Percentiles rank a stretch among this genome's conserved stretches.
phyloP scores from a whole-genome alignment of 2,329 filamentous ascomycete genomes.

The Cladophialophora chaetospira region DNA sequence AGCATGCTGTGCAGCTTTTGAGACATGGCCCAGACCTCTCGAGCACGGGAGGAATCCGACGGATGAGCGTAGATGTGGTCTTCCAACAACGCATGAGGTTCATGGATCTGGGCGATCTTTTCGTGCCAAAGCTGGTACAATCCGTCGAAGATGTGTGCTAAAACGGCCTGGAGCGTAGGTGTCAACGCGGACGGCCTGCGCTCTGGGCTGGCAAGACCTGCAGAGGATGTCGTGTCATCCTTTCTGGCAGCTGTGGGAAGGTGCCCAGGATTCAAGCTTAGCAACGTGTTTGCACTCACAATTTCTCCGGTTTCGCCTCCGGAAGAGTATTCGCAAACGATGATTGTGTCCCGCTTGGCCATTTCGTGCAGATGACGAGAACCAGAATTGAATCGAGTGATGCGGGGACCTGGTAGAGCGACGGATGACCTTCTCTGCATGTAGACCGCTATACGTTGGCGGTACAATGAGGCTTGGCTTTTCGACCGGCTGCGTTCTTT shows the following conservation, averaged over 20 bases:
- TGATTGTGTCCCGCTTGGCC: conserved; percentile 14
- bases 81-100: conserved; percentile 39
- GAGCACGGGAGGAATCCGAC: conserved; percentile 55
- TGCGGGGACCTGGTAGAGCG: background rate
- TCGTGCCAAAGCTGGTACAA: conserved; percentile 15
- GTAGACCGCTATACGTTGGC: conserved; percentile 17
- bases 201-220: too few relatives aligned
- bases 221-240: too few relatives aligned
- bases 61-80: conserved; percentile 58
- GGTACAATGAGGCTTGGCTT: conserved; percentile 1
- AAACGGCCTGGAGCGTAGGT: conserved; percentile 5
- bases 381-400: conserved; percentile 12
- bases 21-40: conserved; percentile 55
- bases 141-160: conserved; percentile 13
- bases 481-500: too few relatives aligned
- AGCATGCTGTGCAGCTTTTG: conserved; percentile 56
- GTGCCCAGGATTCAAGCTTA: conserved; percentile 5
- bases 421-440: conserved; percentile 13
- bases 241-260: too few relatives aligned
- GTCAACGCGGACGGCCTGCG: background rate
- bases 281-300: conserved; percentile 1
- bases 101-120: conserved; percentile 14
- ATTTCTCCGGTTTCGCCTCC: conserved; percentile 10
- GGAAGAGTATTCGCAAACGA: conserved; percentile 21
- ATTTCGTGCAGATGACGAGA: conserved; percentile 3